These are phyloP conservation scores for Aspergillus taichungensis DNA, from an alignment of 495 filamentous ascomycete genomes.

Conservation along the genomic window DNA sequence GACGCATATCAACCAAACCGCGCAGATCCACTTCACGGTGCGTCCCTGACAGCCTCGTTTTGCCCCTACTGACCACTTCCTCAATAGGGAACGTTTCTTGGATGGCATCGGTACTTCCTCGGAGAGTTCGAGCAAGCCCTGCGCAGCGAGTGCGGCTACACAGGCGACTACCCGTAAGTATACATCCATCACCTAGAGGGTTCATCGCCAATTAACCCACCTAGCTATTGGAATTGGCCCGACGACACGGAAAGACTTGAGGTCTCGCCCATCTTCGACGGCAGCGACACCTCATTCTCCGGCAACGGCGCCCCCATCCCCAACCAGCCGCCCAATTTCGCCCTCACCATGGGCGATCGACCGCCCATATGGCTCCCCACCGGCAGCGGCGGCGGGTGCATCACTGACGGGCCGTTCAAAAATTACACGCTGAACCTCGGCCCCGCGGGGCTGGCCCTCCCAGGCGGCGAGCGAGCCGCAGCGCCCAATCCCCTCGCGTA, in stretches of 20 bases:
- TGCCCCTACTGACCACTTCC: too few relatives aligned
- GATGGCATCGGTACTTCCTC: slow-evolving; percentile 64
- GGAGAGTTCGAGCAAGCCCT: slow-evolving; percentile 58
- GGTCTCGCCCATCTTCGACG: slow-evolving; percentile 57
- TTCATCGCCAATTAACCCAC: neutral
- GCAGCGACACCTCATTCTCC: slow-evolving; percentile 48
- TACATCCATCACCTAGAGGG: neutral
- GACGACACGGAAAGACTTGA: slow-evolving; percentile 38
- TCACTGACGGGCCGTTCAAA: slow-evolving; percentile 51
- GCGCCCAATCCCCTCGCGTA: slow-evolving; percentile 25
- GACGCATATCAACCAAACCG: slow-evolving; percentile 57
- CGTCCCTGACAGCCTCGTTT: too few relatives aligned
- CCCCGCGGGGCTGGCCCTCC: slow-evolving; percentile 31
- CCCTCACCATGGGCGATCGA: slow-evolving; percentile 7
- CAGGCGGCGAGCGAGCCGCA: slow-evolving; percentile 11
- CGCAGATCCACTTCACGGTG: slow-evolving; percentile 50
- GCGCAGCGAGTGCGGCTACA: slow-evolving; percentile 62
- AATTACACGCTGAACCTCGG: slow-evolving; percentile 43
- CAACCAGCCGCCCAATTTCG: slow-evolving; percentile 19
- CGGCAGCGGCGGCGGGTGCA: slow-evolving; percentile 57
- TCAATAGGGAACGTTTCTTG: slow-evolving; percentile 48
- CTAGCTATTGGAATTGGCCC: slow-evolving; percentile 58
- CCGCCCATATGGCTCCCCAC: slow-evolving; percentile 27
- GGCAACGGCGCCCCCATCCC: slow-evolving; percentile 49
- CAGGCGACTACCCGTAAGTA: slow-evolving; percentile 31